Conservation (phyloP, 768 basidiomycete genomes). For the Candolleomyces efflorescens region DNA sequence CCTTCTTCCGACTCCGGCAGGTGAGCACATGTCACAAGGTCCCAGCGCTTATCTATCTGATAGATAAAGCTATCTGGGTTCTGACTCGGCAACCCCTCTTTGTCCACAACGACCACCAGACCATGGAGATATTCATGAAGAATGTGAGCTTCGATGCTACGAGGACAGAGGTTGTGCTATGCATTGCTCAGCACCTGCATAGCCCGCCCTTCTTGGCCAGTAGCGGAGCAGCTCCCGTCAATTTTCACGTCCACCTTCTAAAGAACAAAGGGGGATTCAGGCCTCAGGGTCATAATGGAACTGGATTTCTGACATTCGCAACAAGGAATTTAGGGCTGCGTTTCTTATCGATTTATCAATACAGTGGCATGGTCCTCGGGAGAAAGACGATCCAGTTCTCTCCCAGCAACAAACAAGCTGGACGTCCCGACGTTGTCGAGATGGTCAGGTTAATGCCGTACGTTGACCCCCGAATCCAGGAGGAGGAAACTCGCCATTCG, state of each 20-base stretch:
- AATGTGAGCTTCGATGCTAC: constrained; percentile 28
- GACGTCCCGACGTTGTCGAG: constrained; percentile 32
- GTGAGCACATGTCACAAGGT: constrained; percentile 6
- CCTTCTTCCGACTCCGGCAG: background rate
- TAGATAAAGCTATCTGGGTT: background rate
- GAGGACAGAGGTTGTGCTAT: constrained; percentile 24
- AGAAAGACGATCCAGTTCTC: constrained; percentile 30
- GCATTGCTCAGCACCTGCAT: constrained; percentile 46
- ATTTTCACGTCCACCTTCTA: constrained; percentile 53
- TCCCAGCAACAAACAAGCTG: constrained; percentile 21
- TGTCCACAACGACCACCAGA: background rate
- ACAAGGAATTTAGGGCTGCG: constrained; percentile 27
- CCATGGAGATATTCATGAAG: constrained; percentile 40
- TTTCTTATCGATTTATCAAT: constrained; percentile 38
- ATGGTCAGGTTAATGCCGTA: constrained; percentile 35
- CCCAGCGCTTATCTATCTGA: constrained; percentile 1
- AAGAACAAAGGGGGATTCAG: constrained; percentile 26
- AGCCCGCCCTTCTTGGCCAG: constrained; percentile 29
- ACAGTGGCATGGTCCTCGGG: constrained; percentile 22
- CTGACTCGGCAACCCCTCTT: background rate
- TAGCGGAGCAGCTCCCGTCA: constrained; percentile 29
- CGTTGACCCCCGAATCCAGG: constrained; percentile 32
- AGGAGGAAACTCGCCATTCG: constrained; percentile 29
- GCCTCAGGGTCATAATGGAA: constrained; percentile 37
- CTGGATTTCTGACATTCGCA: constrained; percentile 47